Base-by-base conservation (phyloP, 495 filamentous ascomycete species). In the Penicillium crystallinum region DNA sequence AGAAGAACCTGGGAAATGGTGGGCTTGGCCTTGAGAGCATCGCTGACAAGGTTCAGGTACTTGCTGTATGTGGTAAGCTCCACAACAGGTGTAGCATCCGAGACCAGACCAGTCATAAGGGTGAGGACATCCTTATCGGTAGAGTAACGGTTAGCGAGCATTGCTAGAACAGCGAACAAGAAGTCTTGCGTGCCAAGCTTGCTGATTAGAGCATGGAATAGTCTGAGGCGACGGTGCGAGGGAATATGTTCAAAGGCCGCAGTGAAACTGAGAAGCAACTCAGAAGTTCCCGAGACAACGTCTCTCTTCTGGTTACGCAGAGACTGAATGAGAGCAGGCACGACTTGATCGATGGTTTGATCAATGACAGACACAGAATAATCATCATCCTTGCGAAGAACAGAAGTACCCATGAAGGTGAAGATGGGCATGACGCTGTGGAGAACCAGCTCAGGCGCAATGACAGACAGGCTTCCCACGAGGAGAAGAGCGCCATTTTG, bases 341-440 rank as follows among this genome's bases (percentile, higher is more conserved):
- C 87, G 19, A 98, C 87, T 56, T 89, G 85, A 44, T 88, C 84
- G 54, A 98, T 87, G 0, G 92, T 97, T 66, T 81, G 71, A 29
- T 74, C 87, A 53, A 97, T 90, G 22, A 97, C 91, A 60, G 95
- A 86, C 4, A 90, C 90, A 5, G 93, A 97, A 69, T 93, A 97
- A 35, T 97, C 91, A 61, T 98, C 93, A 54, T 90, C 86, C 70
- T 95, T 90, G 27, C 86, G 82, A 18, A 98, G 79, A 9, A 95
- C 83, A 22, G 87, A 92, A 25, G 85, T 83, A 33, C 90, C 88
- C 89, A 97, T 95, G 68, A 96, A 97, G 0, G 93, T 97, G 70
- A 98, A 98, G 31, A 98, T 91, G 6, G 95, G 95, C 93, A 98
- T 97, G 45, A 98, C 88, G 53, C 89, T 96, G 64, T 98, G 91